phyloP scores from a whole-genome alignment of 2,329 filamentous ascomycete genomes.

The Clonostachys rosea region DNA sequence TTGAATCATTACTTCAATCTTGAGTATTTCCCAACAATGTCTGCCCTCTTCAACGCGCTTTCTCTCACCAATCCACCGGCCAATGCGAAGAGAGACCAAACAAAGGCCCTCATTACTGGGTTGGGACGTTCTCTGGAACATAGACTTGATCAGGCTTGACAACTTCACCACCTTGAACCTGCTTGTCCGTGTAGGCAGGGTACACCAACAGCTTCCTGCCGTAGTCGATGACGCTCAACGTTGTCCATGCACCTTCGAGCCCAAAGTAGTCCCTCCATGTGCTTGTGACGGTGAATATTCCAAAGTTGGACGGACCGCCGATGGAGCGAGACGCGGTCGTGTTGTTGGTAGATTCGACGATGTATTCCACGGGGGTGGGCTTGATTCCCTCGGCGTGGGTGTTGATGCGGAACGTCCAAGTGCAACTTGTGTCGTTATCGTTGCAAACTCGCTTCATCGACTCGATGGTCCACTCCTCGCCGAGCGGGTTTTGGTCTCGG shows the following conservation, averaged over 20 bases:
- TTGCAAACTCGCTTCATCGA: constrained; percentile 25
- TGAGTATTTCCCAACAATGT: too few relatives aligned
- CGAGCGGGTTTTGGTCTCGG: too few relatives aligned
- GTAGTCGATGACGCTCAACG: constrained; percentile 42
- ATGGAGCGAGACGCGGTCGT: constrained; percentile 25
- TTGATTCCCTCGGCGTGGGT: constrained; percentile 6
- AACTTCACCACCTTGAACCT: constrained; percentile 34
- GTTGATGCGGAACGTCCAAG: constrained; percentile 32
- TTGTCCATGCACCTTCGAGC: constrained; percentile 45
- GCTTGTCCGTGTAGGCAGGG: constrained; percentile 47
- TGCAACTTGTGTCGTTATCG: constrained; percentile 17
- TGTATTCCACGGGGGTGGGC: constrained; percentile 1
- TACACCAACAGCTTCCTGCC: constrained; percentile 37
- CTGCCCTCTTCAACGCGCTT: too few relatives aligned
- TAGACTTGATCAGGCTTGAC: constrained; percentile 45
- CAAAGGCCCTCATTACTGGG: too few relatives aligned
- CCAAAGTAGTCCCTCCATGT: constrained; percentile 54
- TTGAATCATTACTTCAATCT: too few relatives aligned
- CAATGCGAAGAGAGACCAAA: too few relatives aligned
- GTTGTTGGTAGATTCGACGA: constrained; percentile 19
- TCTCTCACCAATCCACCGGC: too few relatives aligned
- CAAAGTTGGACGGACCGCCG: constrained; percentile 34
- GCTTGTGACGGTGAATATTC: constrained; percentile 42
- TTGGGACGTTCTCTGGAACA: not conserved
- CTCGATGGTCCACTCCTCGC: constrained; percentile 28